phyloP scores from a whole-genome alignment of 2,329 filamentous ascomycete species.

The Xylariaceae sp. region DNA sequence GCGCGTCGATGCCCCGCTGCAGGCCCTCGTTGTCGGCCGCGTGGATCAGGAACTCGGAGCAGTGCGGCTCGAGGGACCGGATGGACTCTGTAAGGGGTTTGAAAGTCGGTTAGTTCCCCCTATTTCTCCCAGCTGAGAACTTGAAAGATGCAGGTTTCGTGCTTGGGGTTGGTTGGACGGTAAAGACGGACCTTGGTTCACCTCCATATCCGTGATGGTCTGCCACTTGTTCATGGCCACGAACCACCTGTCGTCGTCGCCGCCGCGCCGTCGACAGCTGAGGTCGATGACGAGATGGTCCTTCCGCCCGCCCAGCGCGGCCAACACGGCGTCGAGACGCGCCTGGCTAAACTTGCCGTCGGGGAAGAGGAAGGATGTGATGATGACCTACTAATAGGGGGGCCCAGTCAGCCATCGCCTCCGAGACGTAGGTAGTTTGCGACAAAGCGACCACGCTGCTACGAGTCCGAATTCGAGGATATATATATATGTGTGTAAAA shows the following conservation, averaged over 20 bases:
- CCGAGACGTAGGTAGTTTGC: too few species aligned
- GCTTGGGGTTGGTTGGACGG: not conserved
- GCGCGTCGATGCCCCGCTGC: constrained; percentile 86
- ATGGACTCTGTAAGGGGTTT: constrained; percentile 73
- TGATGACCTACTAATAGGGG: constrained; percentile 80
- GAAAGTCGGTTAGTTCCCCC: not conserved
- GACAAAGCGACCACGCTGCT: too few species aligned
- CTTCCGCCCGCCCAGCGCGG: constrained; percentile 72
- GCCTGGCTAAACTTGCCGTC: constrained; percentile 77
- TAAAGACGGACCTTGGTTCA: constrained; percentile 70
- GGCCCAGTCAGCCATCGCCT: constrained; percentile 8
- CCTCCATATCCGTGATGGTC: constrained; percentile 93
- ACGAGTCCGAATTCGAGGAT: too few species aligned
- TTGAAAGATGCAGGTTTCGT: not conserved
- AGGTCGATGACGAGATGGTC: constrained; percentile 90
- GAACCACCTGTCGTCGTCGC: constrained; percentile 74
- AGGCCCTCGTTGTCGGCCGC: constrained; percentile 96
- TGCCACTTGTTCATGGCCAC: constrained; percentile 99
- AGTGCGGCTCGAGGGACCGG: constrained; percentile 80
- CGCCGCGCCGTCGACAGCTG: constrained; percentile 77
- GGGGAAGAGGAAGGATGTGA: constrained; percentile 94
- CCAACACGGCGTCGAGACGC: constrained; percentile 73
- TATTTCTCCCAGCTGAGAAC: not conserved
- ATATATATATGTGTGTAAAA: too few species aligned
- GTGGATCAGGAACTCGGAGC: constrained; percentile 95